Conservation (phyloP, 805 yeast species). For the Ogataea siamensis region DNA sequence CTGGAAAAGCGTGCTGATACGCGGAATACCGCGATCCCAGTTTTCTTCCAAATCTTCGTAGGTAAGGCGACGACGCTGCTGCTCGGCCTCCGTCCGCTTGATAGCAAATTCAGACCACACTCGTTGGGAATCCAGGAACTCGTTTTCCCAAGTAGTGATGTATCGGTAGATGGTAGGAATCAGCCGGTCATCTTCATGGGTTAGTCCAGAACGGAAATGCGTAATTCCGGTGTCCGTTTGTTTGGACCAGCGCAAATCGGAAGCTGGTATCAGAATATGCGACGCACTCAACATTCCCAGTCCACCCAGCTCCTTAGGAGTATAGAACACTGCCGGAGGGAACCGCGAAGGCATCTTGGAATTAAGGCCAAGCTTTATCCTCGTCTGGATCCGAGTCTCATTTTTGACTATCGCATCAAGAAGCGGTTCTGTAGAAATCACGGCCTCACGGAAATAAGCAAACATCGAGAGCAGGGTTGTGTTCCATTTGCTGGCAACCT, state of each 20-base stretch:
- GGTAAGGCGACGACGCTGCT: conserved; percentile 80
- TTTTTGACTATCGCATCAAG: conserved; percentile 82
- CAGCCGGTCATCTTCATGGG: conserved; percentile 70
- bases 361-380: conserved; percentile 91
- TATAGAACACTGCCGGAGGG: conserved; percentile 98
- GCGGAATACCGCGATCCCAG: conserved; percentile 97
- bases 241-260: conserved; percentile 86
- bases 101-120: conserved; percentile 98
- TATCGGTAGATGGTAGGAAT: conserved; percentile 94
- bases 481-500: conserved; percentile 94
- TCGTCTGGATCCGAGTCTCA: conserved; percentile 89
- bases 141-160: conserved; percentile 95
- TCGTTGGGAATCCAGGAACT: conserved; percentile 86
- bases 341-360: conserved; percentile 98
- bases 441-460: conserved; percentile 91
- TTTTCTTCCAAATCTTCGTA: conserved; percentile 91
- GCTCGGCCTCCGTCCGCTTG: conserved; percentile 81
- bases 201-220: conserved; percentile 92
- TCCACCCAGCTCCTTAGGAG: conserved; percentile 97
- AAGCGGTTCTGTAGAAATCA: conserved; percentile 73
- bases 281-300: conserved; percentile 97
- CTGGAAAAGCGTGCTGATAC: conserved; percentile 92
- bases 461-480: conserved; percentile 83
- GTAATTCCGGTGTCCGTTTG: conserved; percentile 95
- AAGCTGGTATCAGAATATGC: conserved; percentile 89